Percentiles rank a stretch among this genome's conserved stretches.
Evolutionary conservation across 129 eudicot genomes (phyloP).

Genomic region (Flaveria ramosissima): DNA sequence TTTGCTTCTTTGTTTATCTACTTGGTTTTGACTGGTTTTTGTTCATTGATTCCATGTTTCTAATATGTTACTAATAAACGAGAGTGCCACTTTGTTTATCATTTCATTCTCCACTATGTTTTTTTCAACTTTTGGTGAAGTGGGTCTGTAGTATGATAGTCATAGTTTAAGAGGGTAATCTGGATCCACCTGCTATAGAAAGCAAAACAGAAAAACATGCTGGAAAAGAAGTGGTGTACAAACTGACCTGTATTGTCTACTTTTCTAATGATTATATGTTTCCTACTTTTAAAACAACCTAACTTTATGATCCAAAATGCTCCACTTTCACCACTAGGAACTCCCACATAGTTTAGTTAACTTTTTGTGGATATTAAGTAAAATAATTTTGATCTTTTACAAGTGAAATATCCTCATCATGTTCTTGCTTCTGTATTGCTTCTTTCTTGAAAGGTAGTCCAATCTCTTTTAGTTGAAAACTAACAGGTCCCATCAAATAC

Average conservation of each 20-base stretch:
- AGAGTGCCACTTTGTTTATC: slow-evolving; percentile 25
- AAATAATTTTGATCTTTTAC: slow-evolving; percentile 11
- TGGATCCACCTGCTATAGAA: slow-evolving; percentile 29
- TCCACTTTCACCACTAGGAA: slow-evolving; percentile 36
- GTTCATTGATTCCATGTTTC: background rate
- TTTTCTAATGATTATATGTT: slow-evolving; percentile 34
- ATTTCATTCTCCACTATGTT: slow-evolving; percentile 22
- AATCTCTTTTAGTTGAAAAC: slow-evolving; percentile 15
- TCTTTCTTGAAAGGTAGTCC: slow-evolving; percentile 29
- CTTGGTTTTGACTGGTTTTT: slow-evolving; percentile 15
- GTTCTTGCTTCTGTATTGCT: slow-evolving; percentile 19
- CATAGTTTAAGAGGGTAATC: slow-evolving; percentile 17
- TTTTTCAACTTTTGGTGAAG: slow-evolving; percentile 28
- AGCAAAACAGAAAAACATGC: slow-evolving; percentile 42
- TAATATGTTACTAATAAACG: slow-evolving; percentile 9
- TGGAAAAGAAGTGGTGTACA: slow-evolving; percentile 24
- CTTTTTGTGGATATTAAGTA: slow-evolving; percentile 11
- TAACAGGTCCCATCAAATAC: slow-evolving; percentile 30
- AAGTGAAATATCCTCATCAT: slow-evolving; percentile 36
- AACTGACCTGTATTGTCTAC: slow-evolving; percentile 34
- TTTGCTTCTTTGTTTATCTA: slow-evolving; percentile 18
- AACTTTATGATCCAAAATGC: slow-evolving; percentile 24
- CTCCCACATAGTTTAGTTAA: slow-evolving; percentile 17
- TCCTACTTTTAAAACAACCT: slow-evolving; percentile 30
- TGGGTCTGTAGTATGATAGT: background rate